Conservation (phyloP, 768 basidiomycete genomes). For the Termitomyces sp. region DNA sequence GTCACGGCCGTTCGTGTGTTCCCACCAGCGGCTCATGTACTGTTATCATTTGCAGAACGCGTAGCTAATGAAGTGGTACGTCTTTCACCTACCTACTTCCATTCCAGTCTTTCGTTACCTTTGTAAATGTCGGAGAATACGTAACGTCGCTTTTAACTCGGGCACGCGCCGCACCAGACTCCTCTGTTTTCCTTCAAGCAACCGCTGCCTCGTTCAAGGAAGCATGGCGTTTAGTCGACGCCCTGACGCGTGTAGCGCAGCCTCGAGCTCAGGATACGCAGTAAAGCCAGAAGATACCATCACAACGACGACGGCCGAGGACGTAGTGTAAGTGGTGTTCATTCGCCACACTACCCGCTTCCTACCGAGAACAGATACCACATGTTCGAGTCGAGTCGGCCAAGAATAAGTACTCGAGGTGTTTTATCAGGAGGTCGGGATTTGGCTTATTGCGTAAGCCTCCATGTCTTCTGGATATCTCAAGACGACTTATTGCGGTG, state of each 20-base stretch:
- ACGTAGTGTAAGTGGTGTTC: slow-evolving; percentile 71
- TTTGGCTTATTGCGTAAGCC: slow-evolving; percentile 74
- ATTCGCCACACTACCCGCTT: slow-evolving; percentile 33
- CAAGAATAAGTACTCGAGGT: slow-evolving; percentile 90
- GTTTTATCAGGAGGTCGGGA: slow-evolving; percentile 96
- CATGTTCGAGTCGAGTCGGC: slow-evolving; percentile 89
- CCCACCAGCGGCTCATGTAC: slow-evolving; percentile 72
- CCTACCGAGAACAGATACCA: slow-evolving; percentile 52
- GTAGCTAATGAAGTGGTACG: slow-evolving; percentile 81
- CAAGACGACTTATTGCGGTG: no score
- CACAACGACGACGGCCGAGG: slow-evolving; percentile 49
- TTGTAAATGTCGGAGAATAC: slow-evolving; percentile 81
- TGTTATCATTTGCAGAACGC: slow-evolving; percentile 80
- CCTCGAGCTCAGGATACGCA: slow-evolving; percentile 20
- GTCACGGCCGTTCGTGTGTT: slow-evolving; percentile 82
- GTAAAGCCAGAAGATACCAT: slow-evolving; percentile 13
- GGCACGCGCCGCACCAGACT: slow-evolving; percentile 51
- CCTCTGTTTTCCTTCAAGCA: slow-evolving; percentile 73
- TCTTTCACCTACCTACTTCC: slow-evolving; percentile 6
- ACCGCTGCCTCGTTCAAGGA: slow-evolving; percentile 89
- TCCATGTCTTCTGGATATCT: no score
- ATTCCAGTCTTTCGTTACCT: not conserved
- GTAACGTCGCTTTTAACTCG: slow-evolving; percentile 71
- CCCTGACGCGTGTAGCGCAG: slow-evolving; percentile 55
- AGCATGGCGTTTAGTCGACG: slow-evolving; percentile 82